Evolutionary conservation across 2,329 filamentous ascomycete genomes (phyloP).

Genomic region (Trichoderma gracile): DNA sequence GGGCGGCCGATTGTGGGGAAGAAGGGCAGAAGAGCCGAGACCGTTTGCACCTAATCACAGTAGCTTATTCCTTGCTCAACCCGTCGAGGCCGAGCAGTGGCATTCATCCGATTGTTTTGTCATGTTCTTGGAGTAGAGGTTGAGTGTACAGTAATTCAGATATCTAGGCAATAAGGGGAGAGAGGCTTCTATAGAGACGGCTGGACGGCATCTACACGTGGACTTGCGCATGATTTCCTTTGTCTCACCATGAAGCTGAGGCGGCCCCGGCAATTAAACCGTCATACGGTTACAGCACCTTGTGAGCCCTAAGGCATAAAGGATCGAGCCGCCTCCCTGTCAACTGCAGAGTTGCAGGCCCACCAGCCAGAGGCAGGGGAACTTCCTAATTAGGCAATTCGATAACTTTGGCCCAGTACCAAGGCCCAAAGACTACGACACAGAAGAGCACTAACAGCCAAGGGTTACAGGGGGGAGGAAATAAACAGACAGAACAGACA

Average conservation of each 20-base stretch:
- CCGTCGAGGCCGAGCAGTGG: neutral
- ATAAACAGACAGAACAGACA: neutral
- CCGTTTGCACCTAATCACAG: neutral
- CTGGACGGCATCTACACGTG: neutral
- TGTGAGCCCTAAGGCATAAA: slow-evolving; percentile 6
- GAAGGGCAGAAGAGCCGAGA: slow-evolving; percentile 15
- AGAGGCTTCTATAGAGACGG: neutral
- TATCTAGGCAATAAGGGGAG: no score
- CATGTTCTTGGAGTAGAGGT: neutral
- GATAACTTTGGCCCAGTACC: slow-evolving; percentile 11
- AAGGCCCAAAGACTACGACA: neutral
- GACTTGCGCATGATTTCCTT: neutral
- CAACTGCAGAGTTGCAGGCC: neutral
- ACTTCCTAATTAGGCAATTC: slow-evolving; percentile 21
- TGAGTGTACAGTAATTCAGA: no score
- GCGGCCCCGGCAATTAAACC: neutral
- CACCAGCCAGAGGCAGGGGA: slow-evolving; percentile 10
- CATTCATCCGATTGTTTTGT: neutral
- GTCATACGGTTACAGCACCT: slow-evolving; percentile 12
- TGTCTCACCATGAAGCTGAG: slow-evolving; percentile 6
- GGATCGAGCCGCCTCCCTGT: slow-evolving; percentile 6
- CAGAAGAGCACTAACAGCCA: neutral
- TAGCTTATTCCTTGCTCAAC: neutral
- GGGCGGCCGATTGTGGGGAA: slow-evolving; percentile 20
- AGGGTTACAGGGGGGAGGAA: neutral